Evolutionary conservation across 257 asterid species (phyloP).

Genomic region (Solanum chmielewskii): DNA sequence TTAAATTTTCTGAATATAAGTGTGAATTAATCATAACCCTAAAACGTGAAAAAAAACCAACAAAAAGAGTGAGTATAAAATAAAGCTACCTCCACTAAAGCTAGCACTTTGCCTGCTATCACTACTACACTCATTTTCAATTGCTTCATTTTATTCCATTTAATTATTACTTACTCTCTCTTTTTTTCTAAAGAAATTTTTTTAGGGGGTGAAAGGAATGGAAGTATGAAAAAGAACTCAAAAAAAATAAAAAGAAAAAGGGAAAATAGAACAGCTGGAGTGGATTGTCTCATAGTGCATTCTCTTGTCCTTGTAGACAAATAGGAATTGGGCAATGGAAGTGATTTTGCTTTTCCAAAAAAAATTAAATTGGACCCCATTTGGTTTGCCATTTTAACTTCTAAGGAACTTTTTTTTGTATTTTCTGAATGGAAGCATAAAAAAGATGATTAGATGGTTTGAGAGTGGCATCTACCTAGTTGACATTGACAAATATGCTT

Average conservation of each 20-base stretch:
- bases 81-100: neutral
- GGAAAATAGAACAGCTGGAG: slow-evolving; percentile 14
- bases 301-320: neutral
- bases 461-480: neutral
- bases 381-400: neutral
- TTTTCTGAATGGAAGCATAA: neutral
- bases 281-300: slow-evolving; percentile 13
- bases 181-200: too few relatives aligned
- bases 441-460: neutral
- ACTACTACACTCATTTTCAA: neutral
- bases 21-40: neutral
- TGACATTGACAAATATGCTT: neutral
- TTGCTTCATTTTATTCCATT: neutral
- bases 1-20: fast-evolving
- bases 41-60: neutral
- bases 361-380: neutral
- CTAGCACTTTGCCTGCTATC: neutral
- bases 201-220: too few relatives aligned
- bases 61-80: neutral
- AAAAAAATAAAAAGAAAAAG: neutral
- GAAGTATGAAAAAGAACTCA: too few relatives aligned
- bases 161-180: neutral
- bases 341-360: neutral
- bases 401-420: neutral
- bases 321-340: neutral